Evolutionary conservation across 352 stramenopile species (phyloP), one percentile per base, ranked within the genome.

Genomic region (Hyaloperonospora brassicae): DNA sequence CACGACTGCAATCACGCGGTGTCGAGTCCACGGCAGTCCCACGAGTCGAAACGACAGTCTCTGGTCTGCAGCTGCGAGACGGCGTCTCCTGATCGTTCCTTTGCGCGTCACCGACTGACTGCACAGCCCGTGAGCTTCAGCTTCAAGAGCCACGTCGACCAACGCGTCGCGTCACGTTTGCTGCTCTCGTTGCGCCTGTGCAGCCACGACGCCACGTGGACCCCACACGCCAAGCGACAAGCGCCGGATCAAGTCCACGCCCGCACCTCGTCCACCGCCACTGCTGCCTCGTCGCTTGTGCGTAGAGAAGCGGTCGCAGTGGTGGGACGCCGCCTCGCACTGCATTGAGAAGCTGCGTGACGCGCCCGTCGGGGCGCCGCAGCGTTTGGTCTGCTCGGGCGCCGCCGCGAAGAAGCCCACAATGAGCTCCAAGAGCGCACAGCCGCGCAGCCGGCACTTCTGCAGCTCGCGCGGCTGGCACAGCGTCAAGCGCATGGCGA

Each of bases 401-500:
- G 61, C 56, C 23, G 61, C 55, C 54, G 85, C 65, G 14, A 89
- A 77, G 55, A 89, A 87, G 39, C 52, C 60, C 23, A 50, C 62
- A 14, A 89, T 64, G 17, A 79, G 52, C 22, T 45, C 22, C 24
- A 87, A 51, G 47, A 81, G 55, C 22, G 64, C 59, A 54, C 79
- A 89, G 40, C 65, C 59, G 5, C 72, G 55, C 21, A 72, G 24
- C 8, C 70, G 68, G 40, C 79, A 89, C 12, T 34, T 55, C 45
- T 71, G 64, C 13, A 86, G 47, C 47, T 74, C 70, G 27, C 55
- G 41, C 3, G 62, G 58, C 57, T 73, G 70, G 63, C 79, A 87
- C 6, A 89, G 66, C 53, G 84, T 86, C 2, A 89, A 64, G 0
- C 79, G 76, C 72, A 87, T 82, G 12, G 68, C 66, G 17, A 89